Percentiles rank a stretch among this genome's conserved stretches.
These are phyloP conservation scores for Vinca minor DNA, from an alignment of 257 asterid genomes.

Conservation along the genomic window DNA sequence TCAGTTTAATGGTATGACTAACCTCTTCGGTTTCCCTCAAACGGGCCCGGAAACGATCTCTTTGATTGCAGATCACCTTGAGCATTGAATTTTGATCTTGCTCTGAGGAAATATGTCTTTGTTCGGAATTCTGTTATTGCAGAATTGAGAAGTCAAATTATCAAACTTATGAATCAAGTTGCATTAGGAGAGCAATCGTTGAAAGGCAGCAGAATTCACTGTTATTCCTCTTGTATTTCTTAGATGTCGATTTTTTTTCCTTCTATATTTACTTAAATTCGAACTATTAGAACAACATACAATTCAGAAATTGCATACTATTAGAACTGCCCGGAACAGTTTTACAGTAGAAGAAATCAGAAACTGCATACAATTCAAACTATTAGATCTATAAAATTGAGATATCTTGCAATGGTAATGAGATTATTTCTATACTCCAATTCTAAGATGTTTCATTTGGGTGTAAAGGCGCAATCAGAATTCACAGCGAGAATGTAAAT, in stretches of 20 bases:
- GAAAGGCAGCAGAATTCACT: neutral
- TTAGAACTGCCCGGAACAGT: neutral
- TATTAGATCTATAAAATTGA: neutral
- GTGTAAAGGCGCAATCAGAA: neutral
- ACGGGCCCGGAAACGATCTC: conserved; percentile 94
- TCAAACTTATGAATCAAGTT: conserved; percentile 2
- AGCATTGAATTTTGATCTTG: conserved; percentile 96
- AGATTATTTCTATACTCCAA: neutral
- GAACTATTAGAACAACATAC: no score
- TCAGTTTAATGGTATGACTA: neutral
- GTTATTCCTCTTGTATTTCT: neutral
- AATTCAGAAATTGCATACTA: no score
- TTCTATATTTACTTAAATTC: no score
- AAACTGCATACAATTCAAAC: neutral
- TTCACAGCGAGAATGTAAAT: neutral
- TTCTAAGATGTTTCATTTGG: neutral
- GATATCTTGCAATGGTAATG: neutral
- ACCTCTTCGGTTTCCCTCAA: conserved; percentile 99
- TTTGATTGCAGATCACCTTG: conserved; percentile 96
- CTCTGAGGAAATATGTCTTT: conserved; percentile 57
- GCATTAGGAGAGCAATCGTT: neutral
- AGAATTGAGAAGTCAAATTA: conserved; percentile 1
- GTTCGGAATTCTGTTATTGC: conserved; percentile 57
- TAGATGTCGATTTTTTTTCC: neutral
- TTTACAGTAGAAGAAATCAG: neutral